Percentiles rank a stretch among this genome's conserved stretches.
These are phyloP conservation scores for Debaryomyces coudertii DNA, from an alignment of 1,139 yeast genomes.

Conservation along the genomic window DNA sequence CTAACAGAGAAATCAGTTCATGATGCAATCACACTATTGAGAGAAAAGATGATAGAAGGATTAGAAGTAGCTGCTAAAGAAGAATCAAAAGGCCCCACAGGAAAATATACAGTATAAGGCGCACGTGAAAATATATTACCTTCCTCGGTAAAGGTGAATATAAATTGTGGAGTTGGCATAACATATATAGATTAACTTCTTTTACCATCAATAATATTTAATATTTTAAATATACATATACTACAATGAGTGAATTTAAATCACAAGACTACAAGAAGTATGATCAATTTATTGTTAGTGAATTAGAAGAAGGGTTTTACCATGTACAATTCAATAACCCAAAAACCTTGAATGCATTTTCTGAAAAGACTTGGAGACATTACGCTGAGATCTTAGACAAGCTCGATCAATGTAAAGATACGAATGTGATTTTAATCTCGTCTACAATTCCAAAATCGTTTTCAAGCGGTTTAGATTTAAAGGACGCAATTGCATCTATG, in stretches of 20 bases:
- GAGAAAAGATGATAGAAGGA: slow-evolving; percentile 64
- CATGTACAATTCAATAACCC: slow-evolving; percentile 71
- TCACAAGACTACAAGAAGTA: slow-evolving; percentile 35
- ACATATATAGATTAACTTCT: neutral
- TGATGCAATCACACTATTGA: slow-evolving; percentile 66
- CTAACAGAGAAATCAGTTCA: slow-evolving; percentile 63
- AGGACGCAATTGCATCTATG: slow-evolving; percentile 32
- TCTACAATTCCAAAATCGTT: slow-evolving; percentile 61
- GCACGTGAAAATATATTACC: slow-evolving; percentile 1
- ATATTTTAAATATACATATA: neutral
- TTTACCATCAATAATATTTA: no score
- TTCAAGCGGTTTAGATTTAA: slow-evolving; percentile 69
- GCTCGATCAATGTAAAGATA: slow-evolving; percentile 49
- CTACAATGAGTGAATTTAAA: slow-evolving; percentile 13
- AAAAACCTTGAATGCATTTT: slow-evolving; percentile 60
- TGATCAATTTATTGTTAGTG: slow-evolving; percentile 43
- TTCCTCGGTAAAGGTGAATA: slow-evolving; percentile 7
- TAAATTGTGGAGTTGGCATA: slow-evolving; percentile 2
- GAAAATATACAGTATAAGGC: slow-evolving; percentile 39
- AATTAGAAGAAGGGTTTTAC: slow-evolving; percentile 51
- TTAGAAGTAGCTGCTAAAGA: slow-evolving; percentile 48
- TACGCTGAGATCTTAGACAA: slow-evolving; percentile 52
- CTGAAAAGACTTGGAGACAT: slow-evolving; percentile 56
- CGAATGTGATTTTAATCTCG: slow-evolving; percentile 57
- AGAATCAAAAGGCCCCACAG: slow-evolving; percentile 40